A percentile compares a stretch with the other conserved stretches of the same genome.
Evolutionary conservation across 805 yeast species (phyloP).

Genomic region (Yamadazyma philogaea): DNA sequence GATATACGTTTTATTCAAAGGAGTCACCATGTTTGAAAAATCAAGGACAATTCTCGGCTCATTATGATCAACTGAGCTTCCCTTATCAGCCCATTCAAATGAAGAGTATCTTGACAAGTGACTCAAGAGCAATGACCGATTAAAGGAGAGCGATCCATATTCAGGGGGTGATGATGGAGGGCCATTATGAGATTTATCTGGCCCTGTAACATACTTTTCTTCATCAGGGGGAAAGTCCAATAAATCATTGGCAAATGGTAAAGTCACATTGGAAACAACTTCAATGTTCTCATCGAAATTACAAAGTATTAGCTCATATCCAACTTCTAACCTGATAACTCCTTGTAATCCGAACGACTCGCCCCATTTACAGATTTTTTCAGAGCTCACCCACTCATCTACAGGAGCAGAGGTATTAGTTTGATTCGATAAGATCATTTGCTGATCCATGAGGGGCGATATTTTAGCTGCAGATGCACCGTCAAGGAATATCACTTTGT

Average conservation of each 20-base stretch:
- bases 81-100: slow-evolving; percentile 47
- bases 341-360: slow-evolving; percentile 56
- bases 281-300: slow-evolving; percentile 51
- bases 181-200: background rate
- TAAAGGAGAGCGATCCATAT: slow-evolving; percentile 4
- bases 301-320: slow-evolving; percentile 61
- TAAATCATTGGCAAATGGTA: slow-evolving; percentile 33
- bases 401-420: slow-evolving; percentile 20
- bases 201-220: background rate
- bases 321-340: slow-evolving; percentile 54
- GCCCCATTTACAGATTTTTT: slow-evolving; percentile 55
- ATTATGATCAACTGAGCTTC: slow-evolving; percentile 44
- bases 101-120: slow-evolving; percentile 21
- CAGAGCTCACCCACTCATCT: slow-evolving; percentile 46
- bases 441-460: slow-evolving; percentile 61
- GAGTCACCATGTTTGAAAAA: slow-evolving; percentile 51
- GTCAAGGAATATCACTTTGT: slow-evolving; percentile 51
- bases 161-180: background rate
- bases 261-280: slow-evolving; percentile 44
- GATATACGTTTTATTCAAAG: slow-evolving; percentile 49
- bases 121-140: slow-evolving; percentile 7
- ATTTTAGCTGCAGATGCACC: slow-evolving; percentile 68
- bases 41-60: slow-evolving; percentile 51
- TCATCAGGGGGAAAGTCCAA: slow-evolving; percentile 35
- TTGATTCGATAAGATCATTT: slow-evolving; percentile 20